phyloP scores from a whole-genome alignment of 1,284 basidiomycete species.

The Filobasidium uniguttulatum region DNA sequence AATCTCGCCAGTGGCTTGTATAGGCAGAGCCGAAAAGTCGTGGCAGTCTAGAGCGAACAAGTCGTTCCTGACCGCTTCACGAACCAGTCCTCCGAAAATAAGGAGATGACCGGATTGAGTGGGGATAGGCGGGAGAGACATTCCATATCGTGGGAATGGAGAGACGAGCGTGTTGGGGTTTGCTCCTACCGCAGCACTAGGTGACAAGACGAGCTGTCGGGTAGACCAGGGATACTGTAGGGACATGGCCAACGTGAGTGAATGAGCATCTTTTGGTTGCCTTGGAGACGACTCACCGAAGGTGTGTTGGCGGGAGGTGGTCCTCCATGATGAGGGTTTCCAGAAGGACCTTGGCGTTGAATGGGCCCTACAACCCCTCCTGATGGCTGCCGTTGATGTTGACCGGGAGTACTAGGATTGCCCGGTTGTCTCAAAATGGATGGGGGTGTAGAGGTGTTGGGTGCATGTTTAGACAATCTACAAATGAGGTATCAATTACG shows the following conservation, averaged over 20 bases:
- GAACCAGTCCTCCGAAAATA: slow-evolving; percentile 91
- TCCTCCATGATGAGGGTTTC: neutral
- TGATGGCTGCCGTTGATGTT: neutral
- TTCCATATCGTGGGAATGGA: slow-evolving; percentile 95
- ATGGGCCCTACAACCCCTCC: too few relatives aligned
- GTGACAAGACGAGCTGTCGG: neutral
- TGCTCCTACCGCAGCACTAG: neutral
- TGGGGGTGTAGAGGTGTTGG: neutral
- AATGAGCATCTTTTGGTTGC: neutral
- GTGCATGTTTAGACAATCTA: neutral
- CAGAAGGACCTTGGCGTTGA: neutral
- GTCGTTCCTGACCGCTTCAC: slow-evolving; percentile 83
- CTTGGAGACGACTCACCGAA: neutral
- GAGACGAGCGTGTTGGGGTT: slow-evolving; percentile 15
- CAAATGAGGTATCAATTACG: neutral
- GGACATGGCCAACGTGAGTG: neutral
- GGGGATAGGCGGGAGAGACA: slow-evolving; percentile 77
- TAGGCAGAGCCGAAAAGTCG: slow-evolving; percentile 58
- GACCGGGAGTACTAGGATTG: too few relatives aligned
- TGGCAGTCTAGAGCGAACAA: slow-evolving; percentile 77
- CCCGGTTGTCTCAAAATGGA: neutral
- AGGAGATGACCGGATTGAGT: slow-evolving; percentile 77
- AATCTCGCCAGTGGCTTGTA: slow-evolving; percentile 79
- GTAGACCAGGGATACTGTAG: slow-evolving; percentile 12
- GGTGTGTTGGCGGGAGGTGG: neutral